A percentile compares a stretch with the other conserved stretches of the same genome.
phyloP scores from a whole-genome alignment of 257 asterid species.

The Cruciata laevipes region DNA sequence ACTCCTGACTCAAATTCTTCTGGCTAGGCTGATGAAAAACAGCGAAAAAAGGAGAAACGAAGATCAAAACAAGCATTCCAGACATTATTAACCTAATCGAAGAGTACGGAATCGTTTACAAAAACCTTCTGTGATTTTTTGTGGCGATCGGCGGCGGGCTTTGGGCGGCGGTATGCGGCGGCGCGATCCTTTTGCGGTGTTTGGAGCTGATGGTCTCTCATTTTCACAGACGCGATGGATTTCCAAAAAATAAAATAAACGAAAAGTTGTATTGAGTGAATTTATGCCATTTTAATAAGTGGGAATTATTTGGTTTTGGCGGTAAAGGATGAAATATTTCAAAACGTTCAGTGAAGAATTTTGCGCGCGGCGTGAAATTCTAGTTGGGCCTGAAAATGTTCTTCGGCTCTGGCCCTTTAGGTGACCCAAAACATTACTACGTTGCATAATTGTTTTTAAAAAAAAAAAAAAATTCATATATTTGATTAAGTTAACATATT shows the following conservation, averaged over 20 bases:
- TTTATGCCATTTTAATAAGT: background rate
- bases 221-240: background rate
- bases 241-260: background rate
- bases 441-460: too few species aligned
- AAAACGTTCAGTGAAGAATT: background rate
- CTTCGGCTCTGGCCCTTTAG: background rate
- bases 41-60: background rate
- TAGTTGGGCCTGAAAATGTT: background rate
- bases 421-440: background rate
- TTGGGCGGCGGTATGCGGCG: slow-evolving; percentile 31
- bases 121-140: slow-evolving; percentile 38
- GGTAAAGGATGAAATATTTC: background rate
- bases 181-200: slow-evolving; percentile 22
- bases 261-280: background rate
- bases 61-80: background rate
- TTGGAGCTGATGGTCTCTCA: slow-evolving; percentile 19
- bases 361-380: background rate
- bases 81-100: background rate
- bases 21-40: slow-evolving; percentile 26
- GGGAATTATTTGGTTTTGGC: background rate
- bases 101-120: background rate
- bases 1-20: slow-evolving; percentile 32
- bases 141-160: slow-evolving; percentile 30
- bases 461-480: too few species aligned
- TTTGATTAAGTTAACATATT: too few species aligned